Percentiles rank a stretch among this genome's conserved stretches.
Conservation (phyloP, 257 asterid species). For the Linderniella brevidens region DNA sequence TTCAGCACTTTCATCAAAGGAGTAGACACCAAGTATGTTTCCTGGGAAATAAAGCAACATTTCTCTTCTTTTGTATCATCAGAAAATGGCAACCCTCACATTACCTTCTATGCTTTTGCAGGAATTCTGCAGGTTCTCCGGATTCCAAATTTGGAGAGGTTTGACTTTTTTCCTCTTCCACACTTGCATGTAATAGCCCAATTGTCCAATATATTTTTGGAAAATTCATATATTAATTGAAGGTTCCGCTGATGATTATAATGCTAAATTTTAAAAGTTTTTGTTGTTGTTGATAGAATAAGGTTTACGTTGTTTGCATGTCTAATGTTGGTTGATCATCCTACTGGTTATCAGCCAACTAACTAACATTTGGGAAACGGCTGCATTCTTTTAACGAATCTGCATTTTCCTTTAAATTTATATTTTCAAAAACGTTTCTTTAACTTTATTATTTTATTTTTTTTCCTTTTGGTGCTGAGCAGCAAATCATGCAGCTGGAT, state of each 20-base stretch:
- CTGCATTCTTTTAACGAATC: no score
- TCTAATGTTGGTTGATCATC: no score
- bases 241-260: no score
- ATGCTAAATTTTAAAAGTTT: no score
- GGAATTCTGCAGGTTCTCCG: slow-evolving; percentile 44
- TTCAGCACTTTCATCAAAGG: slow-evolving; percentile 98
- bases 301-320: slow-evolving; percentile 5
- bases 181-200: slow-evolving; percentile 8
- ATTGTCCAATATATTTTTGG: slow-evolving; percentile 2
- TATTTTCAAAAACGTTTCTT: slow-evolving; percentile 2
- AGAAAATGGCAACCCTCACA: slow-evolving; percentile 6
- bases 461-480: slow-evolving; percentile 16
- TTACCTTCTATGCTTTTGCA: slow-evolving; percentile 23
- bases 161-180: slow-evolving; percentile 11
- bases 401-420: neutral
- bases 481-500: slow-evolving; percentile 98
- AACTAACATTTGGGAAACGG: no score
- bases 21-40: slow-evolving; percentile 66
- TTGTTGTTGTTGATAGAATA: neutral
- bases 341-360: no score
- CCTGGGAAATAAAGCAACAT: slow-evolving; percentile 7
- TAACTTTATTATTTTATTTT: slow-evolving; percentile 4
- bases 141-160: slow-evolving; percentile 96
- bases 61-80: slow-evolving; percentile 10
- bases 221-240: no score